Base-by-base conservation (phyloP, 768 basidiomycete genomes). In the Pisolithus tinctorius region DNA sequence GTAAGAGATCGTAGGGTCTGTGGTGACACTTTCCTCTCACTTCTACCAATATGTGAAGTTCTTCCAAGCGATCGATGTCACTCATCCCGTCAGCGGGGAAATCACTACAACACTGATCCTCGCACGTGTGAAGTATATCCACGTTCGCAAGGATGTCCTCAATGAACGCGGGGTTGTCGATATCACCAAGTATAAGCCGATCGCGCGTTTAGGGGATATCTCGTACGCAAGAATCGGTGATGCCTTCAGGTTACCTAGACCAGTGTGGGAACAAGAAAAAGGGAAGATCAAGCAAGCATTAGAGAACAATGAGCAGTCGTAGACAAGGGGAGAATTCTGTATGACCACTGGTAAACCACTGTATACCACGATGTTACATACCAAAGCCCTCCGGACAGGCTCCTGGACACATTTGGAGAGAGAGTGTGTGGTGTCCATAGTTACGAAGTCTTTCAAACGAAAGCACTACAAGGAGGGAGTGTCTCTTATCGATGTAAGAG, bases 61-160 rank as follows among this genome's bases (percentile, higher is more conserved):
- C 17, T 66, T 60, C 53, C 62, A 75, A 43, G 53, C 60, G 0
- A 52, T 65, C 25, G 67, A 71, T 25, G 68, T 75, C 57, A 47
- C 53, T 17, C 59, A 71, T 27, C 68, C 71, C 7, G 45, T 48
- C 9, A 60, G 64, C 3, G 63, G 62, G 3, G 47, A 29, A 10
- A 48, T 52, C 20, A 65, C 60, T 30, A 64, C 59, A 6, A 70
- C 67, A 14, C 58, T 75, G 29, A 54, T 73, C 4, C 61, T 74
- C 23, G 75, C 70, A 2, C 66, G 55, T 40, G 65, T 76, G 27
- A 72, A 69, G 55, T 60, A 58, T 30, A 67, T 76, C 37, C 75
- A 76, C 50, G 68, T 76, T 7, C 71, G 74, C 45, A 69, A 70
- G 23, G 72, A 71, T 48, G 52, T 73, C 53, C 57, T 75, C 38